Conservation (phyloP, 148 eudicot species). For the Nepenthes gracilis region DNA sequence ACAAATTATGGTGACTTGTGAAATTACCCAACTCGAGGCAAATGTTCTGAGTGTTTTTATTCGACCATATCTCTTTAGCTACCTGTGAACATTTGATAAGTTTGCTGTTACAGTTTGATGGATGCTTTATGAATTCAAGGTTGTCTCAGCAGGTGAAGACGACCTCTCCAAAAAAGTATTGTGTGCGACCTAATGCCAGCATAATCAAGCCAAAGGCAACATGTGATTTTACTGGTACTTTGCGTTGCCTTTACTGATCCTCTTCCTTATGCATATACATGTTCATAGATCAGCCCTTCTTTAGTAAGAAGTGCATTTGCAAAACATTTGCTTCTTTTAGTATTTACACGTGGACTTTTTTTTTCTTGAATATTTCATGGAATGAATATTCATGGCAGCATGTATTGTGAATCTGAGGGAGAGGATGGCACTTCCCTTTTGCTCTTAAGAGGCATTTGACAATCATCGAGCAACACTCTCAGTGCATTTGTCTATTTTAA, state of each 20-base stretch:
- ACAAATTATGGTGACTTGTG: not conserved
- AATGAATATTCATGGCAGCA: no score
- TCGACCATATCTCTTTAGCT: not conserved
- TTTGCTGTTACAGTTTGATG: not conserved
- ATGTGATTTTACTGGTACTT: conserved; percentile 43
- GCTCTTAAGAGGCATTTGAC: no score
- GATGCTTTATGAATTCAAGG: not conserved
- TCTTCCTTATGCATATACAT: not conserved
- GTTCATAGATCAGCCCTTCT: not conserved
- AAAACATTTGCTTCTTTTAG: no score
- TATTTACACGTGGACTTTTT: no score
- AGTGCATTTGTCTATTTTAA: no score
- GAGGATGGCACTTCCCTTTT: no score
- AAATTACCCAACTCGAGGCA: not conserved
- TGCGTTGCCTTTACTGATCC: not conserved
- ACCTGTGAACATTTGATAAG: not conserved
- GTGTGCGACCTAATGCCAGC: conserved; percentile 54
- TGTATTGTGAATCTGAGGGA: no score
- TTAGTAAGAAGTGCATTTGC: not conserved
- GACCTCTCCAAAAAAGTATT: conserved; percentile 60
- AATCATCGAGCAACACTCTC: no score
- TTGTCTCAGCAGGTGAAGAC: conserved; percentile 54
- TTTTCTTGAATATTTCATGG: no score
- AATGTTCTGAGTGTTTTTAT: not conserved
- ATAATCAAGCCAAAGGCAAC: conserved; percentile 40